Conservation (phyloP, 352 stramenopile genomes). For the Phytophthora melonis region DNA sequence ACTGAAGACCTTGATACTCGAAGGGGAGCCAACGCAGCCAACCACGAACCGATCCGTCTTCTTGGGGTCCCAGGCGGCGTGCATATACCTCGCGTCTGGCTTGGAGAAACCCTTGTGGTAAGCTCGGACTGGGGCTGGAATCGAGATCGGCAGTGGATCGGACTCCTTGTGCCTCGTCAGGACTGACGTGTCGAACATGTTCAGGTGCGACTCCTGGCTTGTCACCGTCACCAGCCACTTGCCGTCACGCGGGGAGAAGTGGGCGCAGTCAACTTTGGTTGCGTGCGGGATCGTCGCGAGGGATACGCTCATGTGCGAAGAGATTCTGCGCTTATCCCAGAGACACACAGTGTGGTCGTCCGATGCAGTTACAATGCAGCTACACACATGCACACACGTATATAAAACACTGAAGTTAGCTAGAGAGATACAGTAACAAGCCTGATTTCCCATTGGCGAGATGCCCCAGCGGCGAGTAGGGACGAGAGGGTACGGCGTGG, state of each 20-base stretch:
- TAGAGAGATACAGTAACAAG: too few relatives aligned
- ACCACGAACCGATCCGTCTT: conserved; percentile 64
- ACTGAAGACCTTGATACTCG: conserved; percentile 75
- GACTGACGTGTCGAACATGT: conserved; percentile 57
- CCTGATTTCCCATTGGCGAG: too few relatives aligned
- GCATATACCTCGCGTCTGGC: conserved; percentile 37
- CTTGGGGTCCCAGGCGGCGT: conserved; percentile 77
- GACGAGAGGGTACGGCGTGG: too few relatives aligned
- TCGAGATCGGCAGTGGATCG: conserved; percentile 41
- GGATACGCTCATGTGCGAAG: conserved; percentile 38
- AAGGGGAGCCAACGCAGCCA: conserved; percentile 67
- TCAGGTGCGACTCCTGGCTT: conserved; percentile 66
- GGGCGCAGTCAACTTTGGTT: conserved; percentile 73
- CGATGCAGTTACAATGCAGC: conserved; percentile 73
- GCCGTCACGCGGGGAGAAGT: conserved; percentile 72
- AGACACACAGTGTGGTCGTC: conserved; percentile 70
- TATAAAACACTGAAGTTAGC: not conserved
- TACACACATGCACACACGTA: too few relatives aligned
- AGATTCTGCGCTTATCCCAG: conserved; percentile 73
- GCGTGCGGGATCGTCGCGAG: conserved; percentile 58
- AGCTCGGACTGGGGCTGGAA: conserved; percentile 31
- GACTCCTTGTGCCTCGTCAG: conserved; percentile 21
- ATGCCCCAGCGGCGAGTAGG: too few relatives aligned
- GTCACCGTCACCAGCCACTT: conserved; percentile 65
- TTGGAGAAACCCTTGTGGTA: conserved; percentile 53